Conservation (phyloP, 2,329 filamentous ascomycete genomes). For the Fusarium mundagurra region DNA sequence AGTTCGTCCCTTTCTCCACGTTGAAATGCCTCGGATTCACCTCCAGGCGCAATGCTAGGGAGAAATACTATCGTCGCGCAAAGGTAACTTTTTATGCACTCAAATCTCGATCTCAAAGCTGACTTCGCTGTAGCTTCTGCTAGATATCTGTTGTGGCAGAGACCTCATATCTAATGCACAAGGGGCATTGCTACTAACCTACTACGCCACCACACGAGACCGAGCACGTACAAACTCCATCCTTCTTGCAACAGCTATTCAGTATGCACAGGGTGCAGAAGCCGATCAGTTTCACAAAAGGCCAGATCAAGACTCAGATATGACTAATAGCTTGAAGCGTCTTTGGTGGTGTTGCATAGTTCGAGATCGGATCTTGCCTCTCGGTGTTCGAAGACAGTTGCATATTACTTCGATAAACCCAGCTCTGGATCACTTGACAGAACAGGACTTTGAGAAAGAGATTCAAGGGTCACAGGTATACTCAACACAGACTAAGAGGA, state of each 20-base stretch:
- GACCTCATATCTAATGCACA: background rate
- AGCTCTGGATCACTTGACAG: background rate
- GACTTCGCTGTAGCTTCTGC: background rate
- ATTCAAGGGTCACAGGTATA: background rate
- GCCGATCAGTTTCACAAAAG: background rate
- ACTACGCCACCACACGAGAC: background rate
- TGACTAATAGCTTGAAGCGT: fast-evolving
- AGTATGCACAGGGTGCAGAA: fast-evolving
- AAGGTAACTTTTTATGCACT: background rate
- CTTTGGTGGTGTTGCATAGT: background rate
- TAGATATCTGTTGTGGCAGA: fast-evolving
- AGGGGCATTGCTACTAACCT: fast-evolving
- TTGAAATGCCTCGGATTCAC: background rate
- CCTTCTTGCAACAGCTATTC: background rate
- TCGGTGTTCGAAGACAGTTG: background rate
- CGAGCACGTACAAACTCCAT: background rate
- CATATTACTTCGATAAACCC: background rate
- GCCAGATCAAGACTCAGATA: background rate
- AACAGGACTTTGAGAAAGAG: background rate
- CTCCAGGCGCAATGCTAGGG: background rate
- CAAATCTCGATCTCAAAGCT: fast-evolving
- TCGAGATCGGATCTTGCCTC: background rate
- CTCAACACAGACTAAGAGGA: background rate
- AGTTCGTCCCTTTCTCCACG: background rate
- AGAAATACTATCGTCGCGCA: background rate